Conservation (phyloP, 495 filamentous ascomycete genomes). For the Lasiosphaeris hirsuta region DNA sequence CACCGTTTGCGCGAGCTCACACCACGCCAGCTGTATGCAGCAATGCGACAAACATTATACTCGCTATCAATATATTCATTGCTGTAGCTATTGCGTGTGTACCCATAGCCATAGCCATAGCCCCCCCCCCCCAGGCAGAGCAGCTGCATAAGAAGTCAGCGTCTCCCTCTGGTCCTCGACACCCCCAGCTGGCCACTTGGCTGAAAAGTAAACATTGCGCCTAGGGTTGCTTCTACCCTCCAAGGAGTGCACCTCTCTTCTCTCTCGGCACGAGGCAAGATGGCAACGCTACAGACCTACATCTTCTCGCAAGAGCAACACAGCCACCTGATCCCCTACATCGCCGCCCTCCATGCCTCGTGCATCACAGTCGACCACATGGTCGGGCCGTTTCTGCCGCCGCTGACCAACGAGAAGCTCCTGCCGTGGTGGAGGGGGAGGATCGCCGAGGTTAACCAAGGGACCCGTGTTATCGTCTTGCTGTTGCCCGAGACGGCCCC, state of each 20-base stretch:
- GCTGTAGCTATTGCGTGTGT: too few species aligned
- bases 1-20: conserved; percentile 1
- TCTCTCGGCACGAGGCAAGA: background rate
- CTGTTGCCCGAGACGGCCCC: conserved; percentile 27
- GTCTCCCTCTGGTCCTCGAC: too few species aligned
- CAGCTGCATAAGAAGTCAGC: too few species aligned
- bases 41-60: conserved; percentile 7
- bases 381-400: conserved; percentile 38
- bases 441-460: conserved; percentile 31
- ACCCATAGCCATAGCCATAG: too few species aligned
- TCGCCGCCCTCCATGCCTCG: conserved; percentile 39
- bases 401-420: conserved; percentile 37
- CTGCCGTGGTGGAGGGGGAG: conserved; percentile 38
- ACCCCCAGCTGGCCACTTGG: too few species aligned
- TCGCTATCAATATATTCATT: too few species aligned
- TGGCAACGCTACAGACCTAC: conserved; percentile 20
- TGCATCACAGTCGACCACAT: conserved; percentile 38
- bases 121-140: too few species aligned
- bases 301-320: conserved; percentile 34
- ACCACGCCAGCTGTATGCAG: conserved; percentile 7
- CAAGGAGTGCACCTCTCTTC: background rate
- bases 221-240: too few species aligned
- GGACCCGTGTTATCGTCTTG: conserved; percentile 34
- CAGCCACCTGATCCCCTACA: conserved; percentile 35
- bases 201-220: too few species aligned